Base-by-base conservation (phyloP, 2,329 filamentous ascomycete species). In the Boeremia lycopersici region DNA sequence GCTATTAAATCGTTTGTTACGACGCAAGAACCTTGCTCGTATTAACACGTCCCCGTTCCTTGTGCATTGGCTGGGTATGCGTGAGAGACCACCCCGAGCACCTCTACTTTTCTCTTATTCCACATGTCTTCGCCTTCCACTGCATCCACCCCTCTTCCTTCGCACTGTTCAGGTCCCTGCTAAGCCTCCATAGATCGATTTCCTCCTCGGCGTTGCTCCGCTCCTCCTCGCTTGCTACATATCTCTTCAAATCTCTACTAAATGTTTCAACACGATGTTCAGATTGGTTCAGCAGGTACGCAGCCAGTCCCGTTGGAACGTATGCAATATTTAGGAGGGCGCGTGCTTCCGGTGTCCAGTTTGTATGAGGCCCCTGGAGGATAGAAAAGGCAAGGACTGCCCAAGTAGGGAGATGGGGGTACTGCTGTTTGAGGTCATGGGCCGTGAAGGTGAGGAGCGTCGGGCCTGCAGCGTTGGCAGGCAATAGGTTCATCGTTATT, bases 271-370 rank as follows among this genome's bases (percentile, higher is more conserved):
- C 19, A 23, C 19, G 19, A 23, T 23, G 19, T 23, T 23, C 19
- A 23, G 19, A 23, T 23, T 23, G 19, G 19, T 23, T 5, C 19
- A 23, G 19, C 5, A 23, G 19, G 19, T 23, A 23, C 19, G 19
- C 19, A 23, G 19, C 19, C 19, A 23, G 19, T 23, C 19, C 5
- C 19, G 5, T 5, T 23, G 19, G 19, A 23, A 5, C 19, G 5
- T 3, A 23, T 23, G 35, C 45, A 19, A 49, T 41, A 8, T 45
- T 54, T 4, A 54, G 12, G 2, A 54, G 34, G 5, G 45, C 45
- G 35, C 45, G 45, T 6, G 52, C 45, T 23, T 54, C 52, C 6
- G 28, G 40, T 0, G 29, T 54, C 45, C 52, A 49, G 4, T 23
- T 2, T 19, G 4, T 1, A 9, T 41, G 34, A 12, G 40, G 45